These are phyloP conservation scores for Yamadazyma ubonensis DNA, from an alignment of 805 yeast species.

Conservation along the genomic window DNA sequence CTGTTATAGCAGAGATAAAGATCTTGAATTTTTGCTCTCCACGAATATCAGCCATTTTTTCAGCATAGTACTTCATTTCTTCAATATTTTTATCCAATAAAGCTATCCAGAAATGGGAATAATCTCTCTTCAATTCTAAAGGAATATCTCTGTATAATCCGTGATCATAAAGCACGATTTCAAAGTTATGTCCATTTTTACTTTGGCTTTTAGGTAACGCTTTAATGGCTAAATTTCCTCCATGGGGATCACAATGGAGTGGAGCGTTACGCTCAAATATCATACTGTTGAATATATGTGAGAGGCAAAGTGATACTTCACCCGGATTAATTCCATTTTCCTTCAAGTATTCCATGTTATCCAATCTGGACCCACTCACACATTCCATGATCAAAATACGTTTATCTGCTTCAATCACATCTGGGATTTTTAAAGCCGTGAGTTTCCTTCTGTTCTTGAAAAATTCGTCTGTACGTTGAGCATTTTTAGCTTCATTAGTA, in stretches of 20 bases:
- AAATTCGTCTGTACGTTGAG: conserved; percentile 64
- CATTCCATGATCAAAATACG: conserved; percentile 87
- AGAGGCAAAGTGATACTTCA: conserved; percentile 78
- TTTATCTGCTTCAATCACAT: conserved; percentile 60
- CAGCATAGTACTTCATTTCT: conserved; percentile 71
- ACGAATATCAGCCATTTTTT: conserved; percentile 70
- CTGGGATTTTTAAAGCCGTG: conserved; percentile 82
- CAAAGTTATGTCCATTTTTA: conserved; percentile 68
- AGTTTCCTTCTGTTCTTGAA: conserved; percentile 53
- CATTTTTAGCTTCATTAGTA: conserved; percentile 80
- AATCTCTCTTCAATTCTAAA: conserved; percentile 69
- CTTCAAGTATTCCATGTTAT: conserved; percentile 65
- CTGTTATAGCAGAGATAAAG: conserved; percentile 92
- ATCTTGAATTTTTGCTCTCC: conserved; percentile 75
- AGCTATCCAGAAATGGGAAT: conserved; percentile 92
- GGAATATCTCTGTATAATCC: conserved; percentile 89
- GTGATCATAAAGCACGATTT: conserved; percentile 89
- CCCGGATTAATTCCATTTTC: conserved; percentile 64
- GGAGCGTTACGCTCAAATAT: conserved; percentile 90
- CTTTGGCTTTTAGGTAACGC: conserved; percentile 19
- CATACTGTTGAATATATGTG: conserved; percentile 93
- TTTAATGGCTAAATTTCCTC: conserved; percentile 90
- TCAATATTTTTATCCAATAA: conserved; percentile 67
- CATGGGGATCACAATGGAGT: conserved; percentile 97
- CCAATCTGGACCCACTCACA: conserved; percentile 78